Base-by-base conservation (phyloP, 306 rosid genomes). In the Acacia confusa region DNA sequence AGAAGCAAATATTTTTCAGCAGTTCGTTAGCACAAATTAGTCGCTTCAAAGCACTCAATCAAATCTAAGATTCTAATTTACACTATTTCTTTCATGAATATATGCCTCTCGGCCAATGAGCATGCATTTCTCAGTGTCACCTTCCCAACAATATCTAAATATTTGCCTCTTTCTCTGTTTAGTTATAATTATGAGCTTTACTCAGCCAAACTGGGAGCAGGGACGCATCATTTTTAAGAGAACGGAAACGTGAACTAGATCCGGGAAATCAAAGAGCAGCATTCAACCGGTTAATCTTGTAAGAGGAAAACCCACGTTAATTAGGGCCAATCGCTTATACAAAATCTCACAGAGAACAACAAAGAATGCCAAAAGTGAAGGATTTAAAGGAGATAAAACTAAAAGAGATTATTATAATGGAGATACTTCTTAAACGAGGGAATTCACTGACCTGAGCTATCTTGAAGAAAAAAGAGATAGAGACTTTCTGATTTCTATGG, bases 391-490 rank as follows among this genome's bases (percentile, higher is more conserved):
- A 65, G 43, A 65, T 7, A 57, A 27, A 11, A 43, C 27, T 48
- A 4, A 22, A 4, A 22, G 36, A 47, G 27, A 12, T 25, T 1
- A 70, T 36, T 36, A 36, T 25, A 70, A 13, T 43, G 36, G 45
- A 24, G 38, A 44, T 24, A 17, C 25, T 71, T 71, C 40, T 2
- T 0, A 40, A 70, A 22, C 2, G 34, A 24, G 6, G 40, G 70
- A 66, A 64, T 58, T 36, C 20, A 71, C 52, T 65, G 28, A 82
- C 82, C 82, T 73, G 48, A 15, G 8, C 4, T 73, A 32, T n/a
- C 20, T 6, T 17, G 30, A 58, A 53, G 55, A 14, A 45, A 76
- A 58, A 52, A 70, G 73, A 45, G 47, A 24, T 4, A 28, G 15
- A 16, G 34, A n/a, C 7, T 52, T 30, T 73, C 20, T 3, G 19